These are phyloP conservation scores for Chalaropsis thielavioides DNA, from an alignment of 2,329 filamentous ascomycete species.

Conservation along the genomic window DNA sequence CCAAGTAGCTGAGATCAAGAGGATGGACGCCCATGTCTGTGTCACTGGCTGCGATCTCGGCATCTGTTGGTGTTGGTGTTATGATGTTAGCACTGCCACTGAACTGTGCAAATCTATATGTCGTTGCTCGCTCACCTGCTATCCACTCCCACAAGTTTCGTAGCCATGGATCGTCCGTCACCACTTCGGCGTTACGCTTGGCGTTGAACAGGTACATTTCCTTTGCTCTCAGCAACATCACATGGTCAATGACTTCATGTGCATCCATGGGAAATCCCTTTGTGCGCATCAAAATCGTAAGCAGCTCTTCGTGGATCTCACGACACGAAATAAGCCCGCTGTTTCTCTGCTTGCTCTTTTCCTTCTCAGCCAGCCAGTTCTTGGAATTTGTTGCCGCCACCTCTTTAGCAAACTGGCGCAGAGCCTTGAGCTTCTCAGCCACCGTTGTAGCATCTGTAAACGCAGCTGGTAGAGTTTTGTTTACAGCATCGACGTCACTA, in stretches of 20 bases:
- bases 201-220: constrained; percentile 52
- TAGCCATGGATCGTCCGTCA: constrained; percentile 59
- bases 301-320: constrained; percentile 42
- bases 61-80: constrained; percentile 29
- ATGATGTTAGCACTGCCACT: neutral
- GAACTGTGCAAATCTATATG: constrained; percentile 18
- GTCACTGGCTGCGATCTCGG: constrained; percentile 48
- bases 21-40: constrained; percentile 55
- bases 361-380: constrained; percentile 10
- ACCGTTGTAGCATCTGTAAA: constrained; percentile 31
- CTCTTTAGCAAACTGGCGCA: constrained; percentile 29
- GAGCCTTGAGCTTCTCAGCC: constrained; percentile 34
- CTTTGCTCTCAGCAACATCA: constrained; percentile 45
- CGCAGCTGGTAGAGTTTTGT: constrained; percentile 27
- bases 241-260: constrained; percentile 39
- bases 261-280: constrained; percentile 36
- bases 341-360: constrained; percentile 11
- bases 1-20: constrained; percentile 62
- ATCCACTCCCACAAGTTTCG: constrained; percentile 68
- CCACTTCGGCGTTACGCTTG: constrained; percentile 48
- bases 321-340: constrained; percentile 32
- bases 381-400: constrained; percentile 1
- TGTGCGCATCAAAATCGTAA: constrained; percentile 32
- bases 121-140: constrained; percentile 38
- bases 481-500: constrained; percentile 27